Evolutionary conservation across 306 rosid species (phyloP), one percentile per base, ranked within the genome.

Genomic region (Lathyrus sativus): DNA sequence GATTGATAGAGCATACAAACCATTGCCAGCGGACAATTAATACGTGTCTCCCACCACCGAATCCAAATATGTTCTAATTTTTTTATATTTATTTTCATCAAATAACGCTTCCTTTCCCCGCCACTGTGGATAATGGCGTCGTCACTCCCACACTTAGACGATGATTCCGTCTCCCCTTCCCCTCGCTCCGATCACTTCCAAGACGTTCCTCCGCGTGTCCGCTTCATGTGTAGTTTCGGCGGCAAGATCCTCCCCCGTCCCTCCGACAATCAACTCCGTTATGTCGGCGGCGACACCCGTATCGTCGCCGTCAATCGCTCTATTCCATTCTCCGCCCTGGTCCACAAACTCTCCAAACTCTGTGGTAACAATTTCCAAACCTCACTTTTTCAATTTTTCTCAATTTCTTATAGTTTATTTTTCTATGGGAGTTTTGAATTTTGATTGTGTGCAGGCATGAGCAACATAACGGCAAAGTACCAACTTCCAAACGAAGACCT

Each of bases 151-250:
- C 66, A 56, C 58, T 39, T 78, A 9, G 96, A 93, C 62, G 64
- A 77, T 10, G 96, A 95, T 74, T 90, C 99, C 1, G 83, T 83
- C 5, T 71, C 89, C 7, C 86, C 97, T 2, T 84, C 96, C 22
- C 99, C 99, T 3, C 89, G 95, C 69, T 86, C 90, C 15, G 97
- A 85, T 41, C 60, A 72, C 65, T 78, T 73, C 18, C 76, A 78
- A 17, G 90, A 88, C 4, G 70, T 50, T 0, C 78, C 71, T 9
- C 35, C 87, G 4, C 96, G 87, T 9, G 87, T 84, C 60, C 89
- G 97, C 11, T 87, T 95, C 80, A 95, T 95, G 99, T 90, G 97
- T 82, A 95, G 99, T 77, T 95, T 90, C 75, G 97, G 97, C 72
- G 99, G 97, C 67, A 84, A 85, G 70, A 95, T 95, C 77, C 19